These are phyloP conservation scores for Ichthyophonus hoferi DNA, from an alignment of 208 protist species.

Conservation along the genomic window DNA sequence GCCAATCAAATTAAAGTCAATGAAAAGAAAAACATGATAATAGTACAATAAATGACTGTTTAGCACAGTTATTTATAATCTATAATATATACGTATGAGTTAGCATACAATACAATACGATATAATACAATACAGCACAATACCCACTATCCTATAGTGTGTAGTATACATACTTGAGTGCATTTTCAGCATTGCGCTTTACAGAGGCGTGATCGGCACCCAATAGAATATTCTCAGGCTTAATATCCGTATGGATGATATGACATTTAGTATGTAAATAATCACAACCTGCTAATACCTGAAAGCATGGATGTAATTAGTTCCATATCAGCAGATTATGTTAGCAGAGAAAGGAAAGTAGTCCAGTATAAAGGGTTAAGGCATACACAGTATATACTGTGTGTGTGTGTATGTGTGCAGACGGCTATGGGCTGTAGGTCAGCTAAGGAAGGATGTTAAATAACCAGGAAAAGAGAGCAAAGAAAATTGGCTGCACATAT, in stretches of 20 bases:
- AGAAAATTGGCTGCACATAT: constrained; percentile 62
- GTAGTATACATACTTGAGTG: neutral
- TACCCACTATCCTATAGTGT: too few relatives aligned
- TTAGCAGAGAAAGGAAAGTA: neutral
- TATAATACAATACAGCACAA: too few relatives aligned
- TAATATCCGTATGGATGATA: constrained; percentile 90
- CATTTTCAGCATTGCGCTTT: neutral
- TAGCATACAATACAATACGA: too few relatives aligned
- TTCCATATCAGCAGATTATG: neutral
- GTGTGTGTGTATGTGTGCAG: neutral
- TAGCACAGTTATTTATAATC: too few relatives aligned
- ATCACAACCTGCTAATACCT: constrained; percentile 69
- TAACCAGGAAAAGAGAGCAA: constrained; percentile 36
- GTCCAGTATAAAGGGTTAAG: neutral
- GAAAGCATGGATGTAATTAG: too few relatives aligned
- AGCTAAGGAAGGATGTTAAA: neutral
- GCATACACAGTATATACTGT: neutral
- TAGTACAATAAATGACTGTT: too few relatives aligned
- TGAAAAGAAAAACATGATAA: too few relatives aligned
- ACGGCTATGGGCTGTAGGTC: too few relatives aligned
- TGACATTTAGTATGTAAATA: constrained; percentile 80
- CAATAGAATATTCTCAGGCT: constrained; percentile 88
- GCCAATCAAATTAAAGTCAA: too few relatives aligned
- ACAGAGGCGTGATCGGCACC: neutral
- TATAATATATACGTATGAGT: too few relatives aligned